phyloP scores from a whole-genome alignment of 2,329 filamentous ascomycete genomes.

The Cladosporium sp. region DNA sequence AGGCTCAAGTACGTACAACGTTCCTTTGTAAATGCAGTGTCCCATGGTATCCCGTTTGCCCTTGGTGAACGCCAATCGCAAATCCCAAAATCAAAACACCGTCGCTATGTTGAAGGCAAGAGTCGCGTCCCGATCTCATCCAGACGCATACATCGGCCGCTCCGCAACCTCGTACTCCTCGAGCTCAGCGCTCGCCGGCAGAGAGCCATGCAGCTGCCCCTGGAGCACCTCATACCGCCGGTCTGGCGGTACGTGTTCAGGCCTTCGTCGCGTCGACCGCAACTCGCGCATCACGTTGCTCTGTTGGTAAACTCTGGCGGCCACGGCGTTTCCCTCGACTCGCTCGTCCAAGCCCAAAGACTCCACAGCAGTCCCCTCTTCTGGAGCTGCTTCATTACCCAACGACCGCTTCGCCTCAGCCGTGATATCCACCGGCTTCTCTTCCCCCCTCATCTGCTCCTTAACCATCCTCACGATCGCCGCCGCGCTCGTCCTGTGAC shows the following conservation, averaged over 20 bases:
- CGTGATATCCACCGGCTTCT: background rate
- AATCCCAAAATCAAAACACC: slow-evolving; percentile 13
- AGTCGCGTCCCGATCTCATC: background rate
- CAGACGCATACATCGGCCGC: slow-evolving; percentile 14
- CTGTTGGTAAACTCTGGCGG: background rate
- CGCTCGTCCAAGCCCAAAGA: background rate
- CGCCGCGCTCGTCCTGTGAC: slow-evolving; percentile 2
- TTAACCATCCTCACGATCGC: slow-evolving; percentile 13
- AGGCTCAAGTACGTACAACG: background rate
- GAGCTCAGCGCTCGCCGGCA: slow-evolving; percentile 11
- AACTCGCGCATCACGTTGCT: slow-evolving; percentile 3
- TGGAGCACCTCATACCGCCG: slow-evolving; percentile 1
- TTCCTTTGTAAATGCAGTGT: background rate
- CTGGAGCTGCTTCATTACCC: background rate
- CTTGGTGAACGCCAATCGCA: background rate
- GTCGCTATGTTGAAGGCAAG: slow-evolving; percentile 16
- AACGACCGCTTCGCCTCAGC: background rate
- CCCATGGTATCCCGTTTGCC: background rate
- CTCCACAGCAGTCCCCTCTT: background rate
- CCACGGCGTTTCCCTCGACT: background rate
- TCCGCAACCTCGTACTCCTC: slow-evolving; percentile 17
- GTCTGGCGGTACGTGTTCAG: background rate
- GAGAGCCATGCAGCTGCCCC: slow-evolving; percentile 16
- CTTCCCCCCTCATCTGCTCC: background rate
- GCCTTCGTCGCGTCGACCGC: background rate